Base-by-base conservation (phyloP, 768 basidiomycete genomes). In the Phallus indusiatus region DNA sequence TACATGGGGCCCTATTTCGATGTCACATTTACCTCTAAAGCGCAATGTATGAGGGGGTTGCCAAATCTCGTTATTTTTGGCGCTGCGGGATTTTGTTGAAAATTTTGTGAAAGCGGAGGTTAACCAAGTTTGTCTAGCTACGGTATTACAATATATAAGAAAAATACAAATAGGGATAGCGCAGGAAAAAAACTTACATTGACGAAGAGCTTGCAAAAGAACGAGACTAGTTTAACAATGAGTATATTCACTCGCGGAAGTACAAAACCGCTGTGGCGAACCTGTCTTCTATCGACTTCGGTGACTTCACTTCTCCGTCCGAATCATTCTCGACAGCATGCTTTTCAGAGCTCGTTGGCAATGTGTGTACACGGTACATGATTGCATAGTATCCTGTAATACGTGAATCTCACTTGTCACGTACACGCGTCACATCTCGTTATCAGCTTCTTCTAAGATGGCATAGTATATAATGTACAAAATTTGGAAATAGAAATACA, bases 111-210 rank as follows among this genome's bases (percentile, higher is more conserved):
- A 88, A 16, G 77, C 79, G 14, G 71, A 68, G 21, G 77, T 74
- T 16, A 90, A 71, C 86, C 86, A 89, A 69, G 78, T 80, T 22
- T 88, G 81, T 46, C 88, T 79, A 28, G 88, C 88, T 89, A 64
- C 48, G 63, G 62, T 61, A n/a, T n/a, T n/a, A n/a, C n/a, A n/a
- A n/a, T n/a, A n/a, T 21, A 61, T 42, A 21, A 60, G 60, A 36
- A 60, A 60, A 60, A 20, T 52, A 42, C 58, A 55, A 59, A 54
- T 62, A 59, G 20, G 17, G 50, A 61, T 28, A 28, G 54, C 36
- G 64, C 57, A 28, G 55, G 53, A 62, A 48, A 48, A n/a, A 22
- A 21, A 59, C 48, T 36, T 35, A 84, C 87, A 90, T 78, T 88
- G 88, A 63, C 78, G 81, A 55, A 90, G 71, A 0, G 88, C 86